phyloP scores from a whole-genome alignment of 2,329 filamentous ascomycete genomes.

The Nigrograna mackinnonii region DNA sequence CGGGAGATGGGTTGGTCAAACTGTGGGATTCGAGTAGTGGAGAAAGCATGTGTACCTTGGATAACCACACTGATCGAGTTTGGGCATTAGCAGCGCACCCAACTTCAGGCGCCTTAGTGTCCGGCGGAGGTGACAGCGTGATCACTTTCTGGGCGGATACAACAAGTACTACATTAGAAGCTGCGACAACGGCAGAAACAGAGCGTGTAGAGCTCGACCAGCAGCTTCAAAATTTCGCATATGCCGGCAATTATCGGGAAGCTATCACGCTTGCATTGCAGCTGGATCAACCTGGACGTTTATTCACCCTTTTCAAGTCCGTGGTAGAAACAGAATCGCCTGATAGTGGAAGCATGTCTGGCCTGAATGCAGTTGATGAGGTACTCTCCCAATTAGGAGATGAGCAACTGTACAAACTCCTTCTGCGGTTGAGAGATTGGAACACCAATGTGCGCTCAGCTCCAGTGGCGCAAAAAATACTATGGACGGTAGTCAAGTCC shows the following conservation, averaged over 20 bases:
- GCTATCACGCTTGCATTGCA: constrained; percentile 90
- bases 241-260: constrained; percentile 84
- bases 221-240: constrained; percentile 89
- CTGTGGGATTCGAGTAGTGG: constrained; percentile 89
- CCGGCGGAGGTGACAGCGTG: constrained; percentile 88
- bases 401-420: constrained; percentile 81
- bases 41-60: constrained; percentile 84
- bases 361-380: constrained; percentile 72
- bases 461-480: constrained; percentile 80
- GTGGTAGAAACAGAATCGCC: constrained; percentile 68
- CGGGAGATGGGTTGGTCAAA: constrained; percentile 93
- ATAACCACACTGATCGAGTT: constrained; percentile 95
- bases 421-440: constrained; percentile 89
- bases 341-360: constrained; percentile 67
- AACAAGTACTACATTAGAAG: constrained; percentile 75
- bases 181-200: constrained; percentile 72
- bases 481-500: constrained; percentile 77
- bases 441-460: constrained; percentile 93
- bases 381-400: constrained; percentile 79
- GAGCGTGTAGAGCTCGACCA: constrained; percentile 92
- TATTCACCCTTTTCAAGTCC: constrained; percentile 81
- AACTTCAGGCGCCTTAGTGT: constrained; percentile 72
- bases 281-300: constrained; percentile 88
- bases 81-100: constrained; percentile 80
- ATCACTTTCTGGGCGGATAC: constrained; percentile 97